Base-by-base conservation (phyloP, 2,329 filamentous ascomycete species). In the Ophiocordyceps camponoti-saundersi region DNA sequence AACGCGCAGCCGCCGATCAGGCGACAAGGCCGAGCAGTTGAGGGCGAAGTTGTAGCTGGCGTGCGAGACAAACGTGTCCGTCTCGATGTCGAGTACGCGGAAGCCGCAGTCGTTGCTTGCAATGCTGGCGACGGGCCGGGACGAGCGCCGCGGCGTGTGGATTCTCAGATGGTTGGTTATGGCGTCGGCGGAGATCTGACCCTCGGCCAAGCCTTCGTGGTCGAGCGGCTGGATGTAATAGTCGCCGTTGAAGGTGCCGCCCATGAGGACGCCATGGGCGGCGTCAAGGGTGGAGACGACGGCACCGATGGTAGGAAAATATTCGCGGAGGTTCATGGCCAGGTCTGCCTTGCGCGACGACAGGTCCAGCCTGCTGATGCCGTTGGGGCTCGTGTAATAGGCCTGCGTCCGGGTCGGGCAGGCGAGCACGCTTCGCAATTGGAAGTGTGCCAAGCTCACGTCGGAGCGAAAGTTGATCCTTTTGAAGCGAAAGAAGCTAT, bases 11-110 rank as follows among this genome's bases (percentile, higher is more conserved):
- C 83, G 77, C 47, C 77, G 71, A 57, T 88, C 80, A 0, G 84
- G 79, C 1, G 82, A 85, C 2, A 83, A 70, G 2, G 82, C 79
- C 1, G 81, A 76, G 63, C 82, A 86, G 61, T 90, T 90, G 50
- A 87, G 69, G 3, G 82, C 70, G 53, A 75, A 72, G 0, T 70
- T 61, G 57, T 81, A 86, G 47, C 54, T 59, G 43, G 60, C 64
- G 30, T 72, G 64, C 36, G 70, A 66, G 6, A 76, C 64, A 50
- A 84, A 77, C 22, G 66, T 72, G 50, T 82, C 74, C 4, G 76
- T 75, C 39, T 61, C 60, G 11, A 81, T 57, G 52, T 82, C 79
- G 43, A 82, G 60, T 29, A 77, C 61, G 20, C 79, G 72, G 52
- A 82, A 71, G 3, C 66, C 66, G 18, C 64, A 65, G 53, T 83